Conservation (phyloP, 2,329 filamentous ascomycete species). For the Pyricularia grisea region DNA sequence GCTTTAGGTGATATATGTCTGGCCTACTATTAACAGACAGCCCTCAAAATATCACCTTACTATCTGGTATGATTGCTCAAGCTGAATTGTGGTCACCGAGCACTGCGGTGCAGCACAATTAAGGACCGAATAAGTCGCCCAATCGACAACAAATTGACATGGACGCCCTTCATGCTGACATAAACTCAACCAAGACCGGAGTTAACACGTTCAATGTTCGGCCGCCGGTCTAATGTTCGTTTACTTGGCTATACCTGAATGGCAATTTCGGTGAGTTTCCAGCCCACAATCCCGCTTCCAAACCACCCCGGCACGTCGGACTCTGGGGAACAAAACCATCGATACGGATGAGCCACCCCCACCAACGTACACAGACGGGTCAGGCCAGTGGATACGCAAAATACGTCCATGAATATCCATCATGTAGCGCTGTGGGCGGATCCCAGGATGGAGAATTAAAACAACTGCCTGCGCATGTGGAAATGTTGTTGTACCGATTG, state of each 20-base stretch:
- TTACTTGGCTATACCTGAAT: too few relatives aligned
- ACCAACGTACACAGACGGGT: too few relatives aligned
- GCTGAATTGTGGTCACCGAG: neutral
- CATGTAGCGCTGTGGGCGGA: neutral
- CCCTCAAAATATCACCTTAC: neutral
- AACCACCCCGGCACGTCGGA: neutral
- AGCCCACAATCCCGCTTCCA: too few relatives aligned
- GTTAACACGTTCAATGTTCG: neutral
- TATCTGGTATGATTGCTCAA: neutral
- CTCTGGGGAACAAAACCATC: neutral
- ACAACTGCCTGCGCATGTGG: neutral
- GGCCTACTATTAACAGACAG: neutral
- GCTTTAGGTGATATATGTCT: neutral
- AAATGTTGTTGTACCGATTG: neutral
- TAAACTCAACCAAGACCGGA: neutral
- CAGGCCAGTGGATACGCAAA: neutral
- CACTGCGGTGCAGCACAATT: neutral
- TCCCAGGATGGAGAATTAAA: neutral
- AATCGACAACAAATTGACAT: too few relatives aligned
- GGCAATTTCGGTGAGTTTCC: too few relatives aligned
- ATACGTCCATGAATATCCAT: neutral
- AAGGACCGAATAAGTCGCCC: too few relatives aligned
- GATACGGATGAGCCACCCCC: neutral
- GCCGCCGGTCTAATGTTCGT: too few relatives aligned
- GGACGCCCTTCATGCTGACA: neutral